Evolutionary conservation across 1,139 yeast species (phyloP).

Genomic region (Saccharomyces hybrid): DNA sequence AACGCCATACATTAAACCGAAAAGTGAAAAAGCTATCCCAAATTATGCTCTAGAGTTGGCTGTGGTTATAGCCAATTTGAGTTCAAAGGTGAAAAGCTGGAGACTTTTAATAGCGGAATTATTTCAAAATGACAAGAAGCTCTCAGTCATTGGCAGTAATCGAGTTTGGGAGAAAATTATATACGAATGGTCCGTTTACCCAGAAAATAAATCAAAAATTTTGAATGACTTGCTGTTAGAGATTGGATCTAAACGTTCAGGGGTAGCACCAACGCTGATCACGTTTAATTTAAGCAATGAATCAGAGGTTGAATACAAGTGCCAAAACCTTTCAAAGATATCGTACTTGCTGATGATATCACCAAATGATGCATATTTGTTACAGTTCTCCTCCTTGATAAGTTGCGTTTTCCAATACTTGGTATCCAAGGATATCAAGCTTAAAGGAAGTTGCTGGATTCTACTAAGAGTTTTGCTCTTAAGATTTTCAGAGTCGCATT

Average conservation of each 20-base stretch:
- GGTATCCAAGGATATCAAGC: conserved; percentile 18
- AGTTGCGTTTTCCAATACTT: conserved; percentile 23
- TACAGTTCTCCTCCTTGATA: conserved; percentile 25
- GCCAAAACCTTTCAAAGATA: conserved; percentile 32
- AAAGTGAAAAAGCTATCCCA: conserved; percentile 31
- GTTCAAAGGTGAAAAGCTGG: conserved; percentile 43
- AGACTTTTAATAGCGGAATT: conserved; percentile 45
- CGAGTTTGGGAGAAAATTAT: conserved; percentile 21
- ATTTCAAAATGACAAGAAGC: conserved; percentile 39
- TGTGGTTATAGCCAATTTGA: conserved; percentile 28
- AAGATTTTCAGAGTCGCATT: conserved; percentile 54
- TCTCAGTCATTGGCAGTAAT: conserved; percentile 12
- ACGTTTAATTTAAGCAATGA: conserved; percentile 29
- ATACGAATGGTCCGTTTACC: conserved; percentile 27
- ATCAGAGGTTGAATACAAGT: conserved; percentile 23
- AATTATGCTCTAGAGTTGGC: conserved; percentile 35
- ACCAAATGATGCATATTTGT: conserved; percentile 50
- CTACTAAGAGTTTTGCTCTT: conserved; percentile 58
- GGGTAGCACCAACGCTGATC: conserved; percentile 26
- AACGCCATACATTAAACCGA: conserved; percentile 39
- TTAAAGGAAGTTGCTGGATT: conserved; percentile 33
- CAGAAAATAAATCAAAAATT: conserved; percentile 41
- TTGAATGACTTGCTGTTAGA: conserved; percentile 22
- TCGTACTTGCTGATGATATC: conserved; percentile 56
- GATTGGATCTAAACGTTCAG: conserved; percentile 22